Conservation (phyloP, 2,329 filamentous ascomycete species). For the Canariomyces notabilis region DNA sequence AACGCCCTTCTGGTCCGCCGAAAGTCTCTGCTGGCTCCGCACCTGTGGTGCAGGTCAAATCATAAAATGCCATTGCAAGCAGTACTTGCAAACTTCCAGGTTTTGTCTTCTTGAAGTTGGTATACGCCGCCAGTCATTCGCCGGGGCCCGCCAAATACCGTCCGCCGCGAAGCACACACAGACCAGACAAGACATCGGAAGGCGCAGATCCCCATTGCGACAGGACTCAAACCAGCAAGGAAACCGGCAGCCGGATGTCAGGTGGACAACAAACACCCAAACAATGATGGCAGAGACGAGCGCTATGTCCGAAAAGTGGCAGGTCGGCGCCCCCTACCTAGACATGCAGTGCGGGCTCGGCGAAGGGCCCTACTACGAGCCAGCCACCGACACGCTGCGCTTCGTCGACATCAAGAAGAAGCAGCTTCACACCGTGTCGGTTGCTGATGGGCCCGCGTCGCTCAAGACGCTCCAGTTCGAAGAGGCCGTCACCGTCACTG, state of each 20-base stretch:
- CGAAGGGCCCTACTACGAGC: conserved; percentile 72
- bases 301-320: conserved; percentile 43
- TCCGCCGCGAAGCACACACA: not conserved
- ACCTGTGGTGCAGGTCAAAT: conserved; percentile 1
- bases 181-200: not conserved
- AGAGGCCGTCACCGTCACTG: conserved; percentile 61
- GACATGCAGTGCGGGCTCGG: conserved; percentile 61
- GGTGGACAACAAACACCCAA: not conserved
- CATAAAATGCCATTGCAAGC: conserved; percentile 5
- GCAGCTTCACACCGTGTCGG: conserved; percentile 65
- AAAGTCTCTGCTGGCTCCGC: conserved; percentile 5
- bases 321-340: conserved; percentile 51
- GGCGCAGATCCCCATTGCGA: not conserved
- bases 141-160: not conserved
- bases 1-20: conserved; percentile 3
- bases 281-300: conserved; percentile 29
- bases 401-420: conserved; percentile 81
- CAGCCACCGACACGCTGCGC: conserved; percentile 58
- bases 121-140: not conserved
- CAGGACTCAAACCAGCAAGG: too few species aligned
- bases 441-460: conserved; percentile 58
- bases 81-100: not conserved
- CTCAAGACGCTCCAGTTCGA: conserved; percentile 56
- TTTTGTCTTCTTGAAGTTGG: not conserved
- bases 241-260: too few species aligned